Base-by-base conservation (phyloP, 345 rosid genomes). In the Camelina laxa region DNA sequence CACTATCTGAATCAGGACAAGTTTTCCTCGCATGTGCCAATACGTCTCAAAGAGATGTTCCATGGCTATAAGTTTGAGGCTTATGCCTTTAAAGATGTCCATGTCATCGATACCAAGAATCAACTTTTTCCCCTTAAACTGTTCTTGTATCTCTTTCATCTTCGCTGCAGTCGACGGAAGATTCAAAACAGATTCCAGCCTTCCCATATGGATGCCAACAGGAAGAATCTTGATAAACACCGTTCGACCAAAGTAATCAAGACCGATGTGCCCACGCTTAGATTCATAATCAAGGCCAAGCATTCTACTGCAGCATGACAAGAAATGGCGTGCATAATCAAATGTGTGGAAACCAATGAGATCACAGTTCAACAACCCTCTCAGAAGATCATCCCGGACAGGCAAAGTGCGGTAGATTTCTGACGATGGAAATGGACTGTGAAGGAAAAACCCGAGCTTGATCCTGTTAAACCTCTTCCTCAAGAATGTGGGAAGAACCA, bases 61-160 rank as follows among this genome's bases (percentile, higher is more conserved):
- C 85, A 90, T 69, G 22, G 93, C 91, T 62, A 90, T 67, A 17
- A 90, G 75, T 59, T 90, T 90, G 73, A 90, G 78, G 65, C 91
- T 90, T 78, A 90, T 90, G 42, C 96, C 93, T 59, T 90, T 88
- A 42, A 90, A 88, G 57, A 90, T 90, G 82, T 90, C 96, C 93
- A 90, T 90, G 79, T 90, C 93, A 45, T 90, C 93, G 0, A 90
- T 59, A n/a, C 96, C 96, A 19, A 90, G 83, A 75, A 90, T 87
- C 75, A 90, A 11, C 74, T 82, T 90, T 55, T 80, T 87, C 38
- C 93, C 96, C 8, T 79, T 82, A 33, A 84, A 90, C 54, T 79
- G 84, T 72, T 83, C 78, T 66, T 81, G 80, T 31, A 90, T 84
- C 77, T 88, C 93, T 68, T 81, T 84, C 76, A 85, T 73, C 73